Percentiles rank a stretch among this genome's conserved stretches.
phyloP scores from a whole-genome alignment of 2,329 filamentous ascomycete genomes.

The Calonectria hawksworthii region DNA sequence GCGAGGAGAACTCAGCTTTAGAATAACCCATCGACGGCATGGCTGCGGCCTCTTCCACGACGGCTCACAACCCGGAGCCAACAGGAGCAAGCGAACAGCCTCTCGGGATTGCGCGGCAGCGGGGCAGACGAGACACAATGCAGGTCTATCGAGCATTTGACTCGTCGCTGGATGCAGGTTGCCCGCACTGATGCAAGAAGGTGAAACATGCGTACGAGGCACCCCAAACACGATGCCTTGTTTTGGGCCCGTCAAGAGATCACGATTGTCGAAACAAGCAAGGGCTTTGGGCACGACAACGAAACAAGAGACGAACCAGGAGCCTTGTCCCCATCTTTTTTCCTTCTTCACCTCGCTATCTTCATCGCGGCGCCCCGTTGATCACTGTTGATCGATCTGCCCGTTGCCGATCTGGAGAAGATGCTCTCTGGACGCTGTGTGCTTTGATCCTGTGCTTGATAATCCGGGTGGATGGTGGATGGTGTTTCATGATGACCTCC shows the following conservation, averaged over 20 bases:
- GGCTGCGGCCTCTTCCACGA: neutral
- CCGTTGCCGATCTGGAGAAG: neutral
- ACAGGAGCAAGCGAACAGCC: constrained; percentile 1
- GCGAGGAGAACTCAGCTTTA: neutral
- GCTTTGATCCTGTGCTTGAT: neutral
- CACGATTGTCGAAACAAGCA: neutral
- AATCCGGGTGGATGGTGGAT: neutral
- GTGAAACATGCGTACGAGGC: constrained; percentile 10
- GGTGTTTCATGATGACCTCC: constrained; percentile 9
- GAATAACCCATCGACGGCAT: neutral
- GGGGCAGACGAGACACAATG: constrained; percentile 22
- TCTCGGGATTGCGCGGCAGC: constrained; percentile 23
- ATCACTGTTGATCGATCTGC: neutral
- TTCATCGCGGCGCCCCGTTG: neutral
- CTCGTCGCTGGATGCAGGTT: neutral
- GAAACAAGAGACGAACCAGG: neutral
- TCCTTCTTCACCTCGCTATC: neutral
- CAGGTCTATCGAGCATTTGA: constrained; percentile 13
- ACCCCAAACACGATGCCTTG: neutral
- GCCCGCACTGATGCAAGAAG: neutral
- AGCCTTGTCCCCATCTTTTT: neutral
- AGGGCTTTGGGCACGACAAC: neutral
- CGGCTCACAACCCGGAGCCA: neutral
- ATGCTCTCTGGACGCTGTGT: neutral
- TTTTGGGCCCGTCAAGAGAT: neutral